Evolutionary conservation across 208 protist genomes (phyloP).

Genomic region (Angomonas deanei): DNA sequence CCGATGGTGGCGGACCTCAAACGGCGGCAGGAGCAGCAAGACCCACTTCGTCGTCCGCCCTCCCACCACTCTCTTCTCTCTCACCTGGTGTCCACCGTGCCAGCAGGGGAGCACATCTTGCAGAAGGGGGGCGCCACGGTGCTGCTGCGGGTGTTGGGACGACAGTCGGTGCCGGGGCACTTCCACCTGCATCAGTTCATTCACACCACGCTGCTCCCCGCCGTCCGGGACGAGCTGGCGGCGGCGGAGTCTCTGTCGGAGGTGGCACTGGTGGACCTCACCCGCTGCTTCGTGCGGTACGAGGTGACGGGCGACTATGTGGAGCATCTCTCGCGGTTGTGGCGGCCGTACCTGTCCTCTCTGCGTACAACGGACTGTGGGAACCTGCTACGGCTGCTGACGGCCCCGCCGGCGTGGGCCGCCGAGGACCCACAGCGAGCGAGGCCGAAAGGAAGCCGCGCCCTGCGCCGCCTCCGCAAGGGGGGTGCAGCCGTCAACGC

Average conservation of each 20-base stretch:
- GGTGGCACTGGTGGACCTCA: slow-evolving; percentile 33
- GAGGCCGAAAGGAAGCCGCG: background rate
- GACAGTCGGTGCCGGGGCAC: slow-evolving; percentile 36
- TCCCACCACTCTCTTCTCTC: slow-evolving; percentile 29
- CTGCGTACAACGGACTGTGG: background rate
- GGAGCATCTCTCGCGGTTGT: slow-evolving; percentile 44
- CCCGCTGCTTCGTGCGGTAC: slow-evolving; percentile 41
- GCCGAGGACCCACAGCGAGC: background rate
- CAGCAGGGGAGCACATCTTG: slow-evolving; percentile 12
- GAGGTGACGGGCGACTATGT: slow-evolving; percentile 56
- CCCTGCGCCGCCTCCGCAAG: background rate
- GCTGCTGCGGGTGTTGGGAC: slow-evolving; percentile 50
- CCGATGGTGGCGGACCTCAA: slow-evolving; percentile 34
- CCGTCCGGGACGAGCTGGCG: slow-evolving; percentile 26
- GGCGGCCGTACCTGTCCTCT: slow-evolving; percentile 20
- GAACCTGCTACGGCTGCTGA: slow-evolving; percentile 16
- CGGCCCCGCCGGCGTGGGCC: background rate
- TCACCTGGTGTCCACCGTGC: slow-evolving; percentile 12
- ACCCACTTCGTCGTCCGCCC: background rate
- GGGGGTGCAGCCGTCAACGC: background rate
- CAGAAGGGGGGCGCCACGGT: slow-evolving; percentile 23
- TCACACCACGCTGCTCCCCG: slow-evolving; percentile 61
- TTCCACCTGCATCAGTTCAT: slow-evolving; percentile 69
- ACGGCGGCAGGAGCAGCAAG: background rate
- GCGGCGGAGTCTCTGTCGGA: background rate